Evolutionary conservation across 2,329 filamentous ascomycete genomes (phyloP).

Genomic region (Calonectria crousiana): DNA sequence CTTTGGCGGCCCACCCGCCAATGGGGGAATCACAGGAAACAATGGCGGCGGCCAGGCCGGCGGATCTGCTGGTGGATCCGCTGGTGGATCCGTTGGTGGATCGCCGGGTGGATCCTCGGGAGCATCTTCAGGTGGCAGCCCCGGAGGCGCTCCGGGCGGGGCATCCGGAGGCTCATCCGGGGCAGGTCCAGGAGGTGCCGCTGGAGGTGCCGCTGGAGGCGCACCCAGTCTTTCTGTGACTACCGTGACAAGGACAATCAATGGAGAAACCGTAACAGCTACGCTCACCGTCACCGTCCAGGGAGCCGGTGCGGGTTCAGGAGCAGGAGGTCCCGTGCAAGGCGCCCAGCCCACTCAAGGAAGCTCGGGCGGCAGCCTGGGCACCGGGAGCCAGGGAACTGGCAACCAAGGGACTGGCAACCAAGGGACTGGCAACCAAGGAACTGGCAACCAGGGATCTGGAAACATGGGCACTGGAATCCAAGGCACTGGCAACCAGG

Average conservation of each 20-base stretch:
- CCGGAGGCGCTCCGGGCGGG: not conserved
- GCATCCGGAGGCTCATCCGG: too few species aligned
- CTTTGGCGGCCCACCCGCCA: not conserved
- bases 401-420: not conserved
- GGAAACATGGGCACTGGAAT: too few species aligned
- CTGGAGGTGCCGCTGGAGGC: not conserved
- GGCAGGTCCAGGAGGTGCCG: not conserved
- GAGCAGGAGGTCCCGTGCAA: too few species aligned
- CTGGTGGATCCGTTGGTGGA: not conserved
- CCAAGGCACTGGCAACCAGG: not conserved
- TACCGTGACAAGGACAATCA: not conserved
- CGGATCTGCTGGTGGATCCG: not conserved
- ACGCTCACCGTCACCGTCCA: not conserved
- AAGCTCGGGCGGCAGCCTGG: not conserved
- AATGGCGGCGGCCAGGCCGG: not conserved
- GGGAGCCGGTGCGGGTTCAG: not conserved
- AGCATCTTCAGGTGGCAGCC: not conserved
- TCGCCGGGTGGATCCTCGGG: not conserved
- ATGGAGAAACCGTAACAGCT: not conserved
- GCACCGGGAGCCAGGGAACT: not conserved
- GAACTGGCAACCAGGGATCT: not conserved
- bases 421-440: not conserved
- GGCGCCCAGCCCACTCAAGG: not conserved
- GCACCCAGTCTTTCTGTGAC: not conserved
- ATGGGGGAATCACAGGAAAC: not conserved